Evolutionary conservation across 164 flowering plant species (phyloP).

Genomic region (Kingdonia uniflora): DNA sequence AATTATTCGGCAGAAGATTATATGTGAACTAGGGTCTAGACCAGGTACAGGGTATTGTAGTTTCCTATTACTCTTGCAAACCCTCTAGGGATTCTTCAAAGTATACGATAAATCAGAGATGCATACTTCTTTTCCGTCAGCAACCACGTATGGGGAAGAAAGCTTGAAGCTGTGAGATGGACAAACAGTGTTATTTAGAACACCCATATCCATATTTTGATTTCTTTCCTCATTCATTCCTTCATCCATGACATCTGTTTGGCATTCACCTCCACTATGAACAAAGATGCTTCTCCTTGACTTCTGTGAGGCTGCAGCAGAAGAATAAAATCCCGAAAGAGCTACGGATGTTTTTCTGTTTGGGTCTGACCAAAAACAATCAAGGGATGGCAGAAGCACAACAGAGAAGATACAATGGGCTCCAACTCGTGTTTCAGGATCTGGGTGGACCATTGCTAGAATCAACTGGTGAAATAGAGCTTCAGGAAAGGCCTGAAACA

Average conservation of each 20-base stretch:
- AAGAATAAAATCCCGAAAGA: constrained; percentile 14
- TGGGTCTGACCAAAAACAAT: constrained; percentile 26
- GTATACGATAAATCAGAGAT: neutral
- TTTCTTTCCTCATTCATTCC: constrained; percentile 15
- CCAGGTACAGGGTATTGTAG: neutral
- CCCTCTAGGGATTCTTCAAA: neutral
- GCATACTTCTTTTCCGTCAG: constrained; percentile 39
- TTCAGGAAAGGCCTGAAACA: constrained; percentile 82
- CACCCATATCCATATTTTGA: constrained; percentile 18
- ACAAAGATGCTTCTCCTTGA: constrained; percentile 19
- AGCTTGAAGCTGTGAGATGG: constrained; percentile 31
- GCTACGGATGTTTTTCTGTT: constrained; percentile 17
- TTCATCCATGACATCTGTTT: constrained; percentile 13
- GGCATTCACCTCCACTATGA: constrained; percentile 14
- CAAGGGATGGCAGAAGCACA: constrained; percentile 61
- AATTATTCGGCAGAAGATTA: no score
- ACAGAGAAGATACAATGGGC: constrained; percentile 62
- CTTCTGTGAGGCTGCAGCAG: constrained; percentile 15
- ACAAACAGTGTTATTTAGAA: constrained; percentile 12
- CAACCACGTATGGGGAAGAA: constrained; percentile 12
- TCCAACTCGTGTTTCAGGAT: constrained; percentile 62
- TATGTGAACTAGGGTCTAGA: no score
- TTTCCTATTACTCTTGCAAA: neutral
- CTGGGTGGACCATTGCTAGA: constrained; percentile 74
- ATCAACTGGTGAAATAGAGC: constrained; percentile 82